A percentile compares a stretch with the other conserved stretches of the same genome.
These are phyloP conservation scores for Chloranthus sessilifolius DNA, from an alignment of 164 flowering plant species.

Conservation along the genomic window DNA sequence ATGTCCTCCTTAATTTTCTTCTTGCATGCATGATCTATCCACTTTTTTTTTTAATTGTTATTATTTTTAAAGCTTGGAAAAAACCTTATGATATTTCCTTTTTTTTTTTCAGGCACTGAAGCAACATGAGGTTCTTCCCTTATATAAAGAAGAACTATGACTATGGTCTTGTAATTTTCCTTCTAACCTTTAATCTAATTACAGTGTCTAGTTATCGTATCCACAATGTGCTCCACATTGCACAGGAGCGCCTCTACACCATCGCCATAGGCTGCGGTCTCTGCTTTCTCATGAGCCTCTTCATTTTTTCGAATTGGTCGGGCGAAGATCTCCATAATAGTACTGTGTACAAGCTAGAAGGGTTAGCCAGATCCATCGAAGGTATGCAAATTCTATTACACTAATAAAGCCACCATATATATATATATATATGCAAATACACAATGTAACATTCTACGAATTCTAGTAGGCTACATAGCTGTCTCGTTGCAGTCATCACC, in stretches of 20 bases:
- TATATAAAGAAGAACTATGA: conserved; percentile 81
- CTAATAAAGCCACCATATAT: not conserved
- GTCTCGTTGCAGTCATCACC: too few species aligned
- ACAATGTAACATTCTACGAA: too few species aligned
- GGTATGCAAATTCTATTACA: conserved; percentile 27
- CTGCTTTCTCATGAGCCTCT: conserved; percentile 77
- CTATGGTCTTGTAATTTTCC: conserved; percentile 83
- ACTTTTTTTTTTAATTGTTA: too few species aligned
- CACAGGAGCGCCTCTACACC: conserved; percentile 61
- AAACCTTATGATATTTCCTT: not conserved
- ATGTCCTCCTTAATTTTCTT: too few species aligned
- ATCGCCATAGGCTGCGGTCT: conserved; percentile 80
- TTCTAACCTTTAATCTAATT: conserved; percentile 81
- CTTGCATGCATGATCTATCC: too few species aligned
- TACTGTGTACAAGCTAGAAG: conserved; percentile 65
- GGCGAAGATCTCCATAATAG: conserved; percentile 79
- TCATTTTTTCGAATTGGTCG: conserved; percentile 83
- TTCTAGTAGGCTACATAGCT: too few species aligned
- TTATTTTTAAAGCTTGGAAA: too few species aligned
- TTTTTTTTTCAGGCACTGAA: conserved; percentile 20
- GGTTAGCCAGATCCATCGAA: conserved; percentile 69
- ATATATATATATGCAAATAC: too few species aligned
- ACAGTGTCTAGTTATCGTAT: conserved; percentile 78
- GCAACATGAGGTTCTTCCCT: conserved; percentile 75
- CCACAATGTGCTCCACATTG: conserved; percentile 56